Evolutionary conservation across 441 rosid genomes (phyloP).

Genomic region (Kokia cookei): DNA sequence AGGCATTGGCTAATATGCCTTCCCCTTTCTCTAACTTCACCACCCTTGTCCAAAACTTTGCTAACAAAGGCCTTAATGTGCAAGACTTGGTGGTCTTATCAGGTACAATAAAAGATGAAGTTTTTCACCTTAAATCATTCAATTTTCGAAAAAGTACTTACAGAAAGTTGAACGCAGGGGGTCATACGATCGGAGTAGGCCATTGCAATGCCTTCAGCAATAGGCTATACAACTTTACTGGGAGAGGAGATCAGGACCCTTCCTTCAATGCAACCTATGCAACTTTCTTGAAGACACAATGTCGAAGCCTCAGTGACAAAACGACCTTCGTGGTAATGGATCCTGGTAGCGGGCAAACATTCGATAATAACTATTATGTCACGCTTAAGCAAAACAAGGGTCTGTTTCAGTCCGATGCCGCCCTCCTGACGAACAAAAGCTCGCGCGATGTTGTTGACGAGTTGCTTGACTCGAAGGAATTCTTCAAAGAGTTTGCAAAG

Average conservation of each 20-base stretch:
- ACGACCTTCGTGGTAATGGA: constrained; percentile 43
- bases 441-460: constrained; percentile 16
- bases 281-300: constrained; percentile 27
- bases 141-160: not conserved
- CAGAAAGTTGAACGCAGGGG: constrained; percentile 27
- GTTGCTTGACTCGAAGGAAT: constrained; percentile 16
- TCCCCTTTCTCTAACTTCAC: constrained; percentile 39
- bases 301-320: constrained; percentile 20
- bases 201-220: constrained; percentile 36
- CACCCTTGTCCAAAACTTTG: constrained; percentile 25
- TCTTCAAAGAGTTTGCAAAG: constrained; percentile 46
- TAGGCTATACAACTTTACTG: constrained; percentile 65
- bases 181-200: constrained; percentile 51
- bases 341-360: constrained; percentile 32
- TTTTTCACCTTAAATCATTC: too few species aligned
- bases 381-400: constrained; percentile 39
- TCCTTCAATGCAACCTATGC: constrained; percentile 34
- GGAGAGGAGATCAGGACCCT: constrained; percentile 53
- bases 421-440: constrained; percentile 32
- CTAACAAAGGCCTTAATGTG: constrained; percentile 31
- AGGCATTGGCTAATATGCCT: constrained; percentile 34
- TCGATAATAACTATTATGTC: constrained; percentile 39
- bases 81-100: constrained; percentile 59
- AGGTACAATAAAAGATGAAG: constrained; percentile 20
- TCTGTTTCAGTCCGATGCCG: constrained; percentile 57